Base-by-base conservation (phyloP, 1,284 basidiomycete species). In the Cutaneotrichosporon cyanovorans region DNA sequence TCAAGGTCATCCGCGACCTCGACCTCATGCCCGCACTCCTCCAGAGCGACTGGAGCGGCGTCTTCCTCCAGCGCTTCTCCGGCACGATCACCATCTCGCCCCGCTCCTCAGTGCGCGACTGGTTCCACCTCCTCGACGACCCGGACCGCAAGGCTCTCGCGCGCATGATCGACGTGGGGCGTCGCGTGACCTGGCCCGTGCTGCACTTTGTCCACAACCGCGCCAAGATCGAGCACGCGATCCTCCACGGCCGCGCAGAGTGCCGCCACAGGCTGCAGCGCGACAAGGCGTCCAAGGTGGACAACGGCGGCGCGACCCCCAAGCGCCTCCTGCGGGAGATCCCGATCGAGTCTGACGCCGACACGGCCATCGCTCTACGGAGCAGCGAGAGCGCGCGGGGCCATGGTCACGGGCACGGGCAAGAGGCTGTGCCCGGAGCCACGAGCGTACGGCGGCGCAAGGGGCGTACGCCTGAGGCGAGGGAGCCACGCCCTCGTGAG, bases 151-250 rank as follows among this genome's bases (percentile, higher is more conserved):
- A 71, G 14, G 85, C 92, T 65, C 73, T 96, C 37, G 80, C 78
- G 51, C 75, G 87, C 45, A 90, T 92, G 87, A 79, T 93, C 52
- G 73, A 75, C 44, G 85, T 89, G 3, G 91, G 92, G 4, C 77
- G 93, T 70, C 68, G 81, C n/a, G 90, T 88, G n/a, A 84, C 91
- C 18, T 96, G 88, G 88, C 91, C 91, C 0, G 91, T 91, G 74
- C 85, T 92, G 33, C 87, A 88, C 59, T 93, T 96, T 79, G 87
- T 93, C 45, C 80, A 84, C 60, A 95, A 96, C 63, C 77, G 91
- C 23, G 76, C 80, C 51, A 68, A 65, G 34, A 69, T 66, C 33
- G 71, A 68, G 71, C 81, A 82, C 38, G 83, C 91, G 56, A 87
- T 96, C 45, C 77, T 84, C 38, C 75, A 82, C 11, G 90, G 91